Evolutionary conservation across 352 stramenopile species (phyloP), one percentile per base, ranked within the genome.

Genomic region (Globisporangium irregulare): DNA sequence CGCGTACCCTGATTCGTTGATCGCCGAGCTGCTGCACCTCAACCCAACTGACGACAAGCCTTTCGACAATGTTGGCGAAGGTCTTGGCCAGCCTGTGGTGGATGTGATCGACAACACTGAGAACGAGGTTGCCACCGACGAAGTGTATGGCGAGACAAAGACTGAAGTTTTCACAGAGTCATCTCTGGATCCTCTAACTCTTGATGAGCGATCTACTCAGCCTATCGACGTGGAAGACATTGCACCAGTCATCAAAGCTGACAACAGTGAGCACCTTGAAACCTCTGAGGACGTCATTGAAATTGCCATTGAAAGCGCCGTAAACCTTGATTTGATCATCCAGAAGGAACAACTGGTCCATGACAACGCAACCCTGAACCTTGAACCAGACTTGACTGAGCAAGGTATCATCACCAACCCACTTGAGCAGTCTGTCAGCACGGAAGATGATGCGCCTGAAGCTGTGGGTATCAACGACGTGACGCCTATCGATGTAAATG

Each of bases 251-350:
- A 29, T 27, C 7, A 14, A 41, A 24, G 12, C 14, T 25, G 25
- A 18, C 27, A 18, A 2, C n/a, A 36, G 18, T 43, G 29, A 18
- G 24, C 43, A 51, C 18, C 15, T 51, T 22, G 48, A 34, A 12
- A 10, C 59, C 36, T 5, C 48, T 38, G 54, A 60, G 22, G 46
- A 69, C 18, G 32, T 69, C 43, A 59, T 69, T 9, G 56, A 69
- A 59, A 36, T 69, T 22, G 18, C 32, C 32, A 69, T 69, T 22
- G 64, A 64, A 12, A 65, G 29, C n/a, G 43, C 56, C 1, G 29
- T 69, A 57, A 64, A 69, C 25, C 64, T 57, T 10, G 64, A 55
- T 8, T 20, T 69, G 64, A 60, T 69, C 14, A 22, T 59, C 18
- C 56, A 32, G 14, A 48, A 51, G 6, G 46, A 64, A 2, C 3